phyloP scores from a whole-genome alignment of 306 rosid genomes.

The Pterocarpus santalinus region DNA sequence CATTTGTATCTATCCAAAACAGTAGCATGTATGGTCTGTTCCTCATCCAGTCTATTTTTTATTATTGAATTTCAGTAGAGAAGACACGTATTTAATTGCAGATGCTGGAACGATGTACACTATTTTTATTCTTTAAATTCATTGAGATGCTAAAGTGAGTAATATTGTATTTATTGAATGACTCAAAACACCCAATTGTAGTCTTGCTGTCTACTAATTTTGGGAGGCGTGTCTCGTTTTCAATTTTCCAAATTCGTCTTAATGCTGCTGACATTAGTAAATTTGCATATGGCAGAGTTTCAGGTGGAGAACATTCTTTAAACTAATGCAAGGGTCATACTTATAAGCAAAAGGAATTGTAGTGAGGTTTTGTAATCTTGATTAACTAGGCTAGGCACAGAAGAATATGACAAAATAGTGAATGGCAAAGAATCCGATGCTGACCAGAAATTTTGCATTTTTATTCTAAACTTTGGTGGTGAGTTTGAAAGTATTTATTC shows the following conservation, averaged over 20 bases:
- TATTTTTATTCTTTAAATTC: conserved; percentile 43
- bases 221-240: conserved; percentile 64
- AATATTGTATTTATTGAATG: conserved; percentile 63
- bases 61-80: conserved; percentile 27
- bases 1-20: conserved; percentile 55
- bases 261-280: conserved; percentile 51
- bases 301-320: conserved; percentile 65
- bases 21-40: conserved; percentile 46
- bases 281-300: conserved; percentile 48
- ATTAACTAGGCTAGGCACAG: not conserved
- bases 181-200: conserved; percentile 81
- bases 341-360: conserved; percentile 14
- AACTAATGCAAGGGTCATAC: conserved; percentile 42
- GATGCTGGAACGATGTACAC: conserved; percentile 48
- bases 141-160: conserved; percentile 65
- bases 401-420: conserved; percentile 27
- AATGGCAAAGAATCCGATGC: conserved; percentile 57
- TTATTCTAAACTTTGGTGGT: not conserved
- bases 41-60: conserved; percentile 37
- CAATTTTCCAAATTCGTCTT: conserved; percentile 54
- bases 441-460: conserved; percentile 18
- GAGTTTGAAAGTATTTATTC: conserved; percentile 1
- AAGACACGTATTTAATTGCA: conserved; percentile 47
- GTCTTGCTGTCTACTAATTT: conserved; percentile 67
- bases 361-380: conserved; percentile 37